Evolutionary conservation across 352 stramenopile species (phyloP).

Genomic region (Phytopythium vexans): DNA sequence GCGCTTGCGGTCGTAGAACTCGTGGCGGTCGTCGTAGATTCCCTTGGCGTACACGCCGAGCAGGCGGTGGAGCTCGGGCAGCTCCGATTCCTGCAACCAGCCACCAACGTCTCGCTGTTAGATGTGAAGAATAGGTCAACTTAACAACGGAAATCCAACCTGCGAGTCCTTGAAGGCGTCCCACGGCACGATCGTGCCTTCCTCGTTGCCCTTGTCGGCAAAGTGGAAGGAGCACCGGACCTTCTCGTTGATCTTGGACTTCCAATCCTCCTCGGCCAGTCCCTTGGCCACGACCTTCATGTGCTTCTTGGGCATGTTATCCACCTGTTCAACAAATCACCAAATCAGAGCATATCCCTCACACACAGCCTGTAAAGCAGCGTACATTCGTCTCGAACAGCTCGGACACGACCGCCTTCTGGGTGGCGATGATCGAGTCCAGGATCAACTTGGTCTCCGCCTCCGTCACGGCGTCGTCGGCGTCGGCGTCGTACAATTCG

Average conservation of each 20-base stretch:
- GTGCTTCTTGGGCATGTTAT: constrained; percentile 61
- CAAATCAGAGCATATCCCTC: neutral
- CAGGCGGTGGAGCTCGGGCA: constrained; percentile 58
- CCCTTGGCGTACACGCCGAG: constrained; percentile 67
- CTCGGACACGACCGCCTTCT: constrained; percentile 54
- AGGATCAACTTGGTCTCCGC: constrained; percentile 52
- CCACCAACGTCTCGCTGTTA: neutral
- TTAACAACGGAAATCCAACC: constrained; percentile 11
- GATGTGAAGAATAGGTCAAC: neutral
- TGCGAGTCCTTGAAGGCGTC: constrained; percentile 62
- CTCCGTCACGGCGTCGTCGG: constrained; percentile 50
- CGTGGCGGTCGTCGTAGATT: constrained; percentile 59
- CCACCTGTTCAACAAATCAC: constrained; percentile 22
- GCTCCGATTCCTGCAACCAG: constrained; percentile 36
- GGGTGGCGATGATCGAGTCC: constrained; percentile 53
- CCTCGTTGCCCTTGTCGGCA: constrained; percentile 54
- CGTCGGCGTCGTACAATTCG: constrained; percentile 50
- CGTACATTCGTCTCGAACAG: constrained; percentile 63
- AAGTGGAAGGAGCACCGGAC: constrained; percentile 74
- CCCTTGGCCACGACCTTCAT: constrained; percentile 47
- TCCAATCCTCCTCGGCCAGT: constrained; percentile 60
- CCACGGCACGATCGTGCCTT: constrained; percentile 51
- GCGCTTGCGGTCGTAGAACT: constrained; percentile 55
- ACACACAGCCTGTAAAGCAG: neutral
- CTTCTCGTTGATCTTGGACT: constrained; percentile 72